Conservation (phyloP, 2,329 filamentous ascomycete species). For the Cercospora brassicicola region DNA sequence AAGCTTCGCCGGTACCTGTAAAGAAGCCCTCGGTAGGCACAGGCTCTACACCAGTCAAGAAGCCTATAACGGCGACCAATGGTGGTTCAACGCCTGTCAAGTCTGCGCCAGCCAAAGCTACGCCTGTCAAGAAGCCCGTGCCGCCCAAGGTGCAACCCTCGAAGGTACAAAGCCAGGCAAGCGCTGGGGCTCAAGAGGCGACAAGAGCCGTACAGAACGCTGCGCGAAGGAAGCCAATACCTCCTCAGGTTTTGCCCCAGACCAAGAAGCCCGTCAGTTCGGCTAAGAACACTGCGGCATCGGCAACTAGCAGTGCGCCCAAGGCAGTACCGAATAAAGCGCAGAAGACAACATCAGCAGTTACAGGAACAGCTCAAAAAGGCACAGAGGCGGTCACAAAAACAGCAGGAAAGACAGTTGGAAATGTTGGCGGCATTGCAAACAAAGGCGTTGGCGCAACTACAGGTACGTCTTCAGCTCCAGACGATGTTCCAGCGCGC, state of each 20-base stretch:
- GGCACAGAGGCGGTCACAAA: conserved; percentile 28
- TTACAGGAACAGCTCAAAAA: conserved; percentile 34
- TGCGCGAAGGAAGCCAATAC: conserved; percentile 24
- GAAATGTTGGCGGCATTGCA: conserved; percentile 26
- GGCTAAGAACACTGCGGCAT: conserved; percentile 12
- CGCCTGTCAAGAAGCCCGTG: conserved; percentile 28
- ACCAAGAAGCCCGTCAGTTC: conserved; percentile 18
- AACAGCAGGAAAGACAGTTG: conserved; percentile 33
- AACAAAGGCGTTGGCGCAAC: conserved; percentile 32
- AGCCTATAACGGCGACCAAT: conserved; percentile 23
- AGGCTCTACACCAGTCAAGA: conserved; percentile 18
- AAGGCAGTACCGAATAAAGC: conserved; percentile 23
- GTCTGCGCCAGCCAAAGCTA: conserved; percentile 7
- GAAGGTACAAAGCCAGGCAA: conserved; percentile 24
- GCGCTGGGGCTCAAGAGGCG: conserved; percentile 20
- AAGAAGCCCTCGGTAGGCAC: conserved; percentile 28
- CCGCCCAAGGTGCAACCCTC: conserved; percentile 18
- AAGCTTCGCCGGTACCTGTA: conserved; percentile 19
- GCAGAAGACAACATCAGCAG: conserved; percentile 28
- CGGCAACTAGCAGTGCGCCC: conserved; percentile 6
- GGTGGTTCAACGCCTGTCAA: conserved; percentile 24
- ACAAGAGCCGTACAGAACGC: conserved; percentile 7
- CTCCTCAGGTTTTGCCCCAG: conserved; percentile 23
- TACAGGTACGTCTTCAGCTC: conserved; percentile 34
- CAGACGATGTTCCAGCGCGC: conserved; percentile 21